Conservation (phyloP, 2,329 filamentous ascomycete species). For the Blumeriella jaapii region DNA sequence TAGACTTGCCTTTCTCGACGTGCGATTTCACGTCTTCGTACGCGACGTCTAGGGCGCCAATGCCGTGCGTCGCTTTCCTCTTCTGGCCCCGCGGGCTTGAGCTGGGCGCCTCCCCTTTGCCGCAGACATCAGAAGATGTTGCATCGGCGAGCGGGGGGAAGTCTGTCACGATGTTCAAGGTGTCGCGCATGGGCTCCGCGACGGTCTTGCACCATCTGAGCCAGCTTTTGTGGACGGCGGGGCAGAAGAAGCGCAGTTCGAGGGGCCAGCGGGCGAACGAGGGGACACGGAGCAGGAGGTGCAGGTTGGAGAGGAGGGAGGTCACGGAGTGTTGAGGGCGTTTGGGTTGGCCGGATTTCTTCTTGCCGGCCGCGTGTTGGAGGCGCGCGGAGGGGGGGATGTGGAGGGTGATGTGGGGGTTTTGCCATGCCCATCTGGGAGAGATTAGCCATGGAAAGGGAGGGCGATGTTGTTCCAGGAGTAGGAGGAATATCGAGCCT, state of each 20-base stretch:
- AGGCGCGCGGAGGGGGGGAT: constrained; percentile 56
- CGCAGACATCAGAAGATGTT: not conserved
- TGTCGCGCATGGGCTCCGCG: constrained; percentile 16
- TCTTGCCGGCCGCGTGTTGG: constrained; percentile 38
- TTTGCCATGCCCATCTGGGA: constrained; percentile 78
- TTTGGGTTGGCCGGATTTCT: constrained; percentile 42
- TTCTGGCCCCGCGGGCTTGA: constrained; percentile 6
- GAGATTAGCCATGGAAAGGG: not conserved
- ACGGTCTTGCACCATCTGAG: constrained; percentile 38
- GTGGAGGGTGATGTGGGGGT: constrained; percentile 70
- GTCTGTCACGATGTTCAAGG: constrained; percentile 18
- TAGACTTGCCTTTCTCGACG: constrained; percentile 41
- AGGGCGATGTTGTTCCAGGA: no score
- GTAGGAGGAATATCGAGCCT: no score
- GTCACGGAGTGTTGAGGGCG: constrained; percentile 49
- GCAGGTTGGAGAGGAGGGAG: constrained; percentile 67
- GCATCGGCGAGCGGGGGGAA: constrained; percentile 12
- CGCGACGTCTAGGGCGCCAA: constrained; percentile 43
- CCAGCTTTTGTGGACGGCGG: constrained; percentile 63
- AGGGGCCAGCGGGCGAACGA: constrained; percentile 82
- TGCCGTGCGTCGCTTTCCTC: constrained; percentile 31
- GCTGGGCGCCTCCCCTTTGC: not conserved
- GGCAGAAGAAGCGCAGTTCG: constrained; percentile 63
- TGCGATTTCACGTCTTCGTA: constrained; percentile 42
- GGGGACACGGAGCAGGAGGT: constrained; percentile 64